These are phyloP conservation scores for Coelastrella sp. DNA, from an alignment of 139 green algal species.

Conservation along the genomic window DNA sequence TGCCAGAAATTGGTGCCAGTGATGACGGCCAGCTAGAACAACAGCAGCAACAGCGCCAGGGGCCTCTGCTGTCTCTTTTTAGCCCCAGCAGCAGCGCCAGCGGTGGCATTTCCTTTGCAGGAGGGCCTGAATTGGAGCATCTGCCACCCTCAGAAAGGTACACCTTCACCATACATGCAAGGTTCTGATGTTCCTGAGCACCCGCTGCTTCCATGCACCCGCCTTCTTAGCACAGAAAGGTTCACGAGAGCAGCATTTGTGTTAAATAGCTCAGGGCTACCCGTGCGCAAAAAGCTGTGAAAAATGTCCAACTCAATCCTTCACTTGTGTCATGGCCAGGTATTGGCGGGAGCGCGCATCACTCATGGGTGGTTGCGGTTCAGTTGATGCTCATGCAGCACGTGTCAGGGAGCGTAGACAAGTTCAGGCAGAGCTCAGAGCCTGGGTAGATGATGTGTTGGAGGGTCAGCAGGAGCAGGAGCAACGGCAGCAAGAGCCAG, in stretches of 20 bases:
- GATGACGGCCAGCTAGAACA: background rate
- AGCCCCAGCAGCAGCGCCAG: background rate
- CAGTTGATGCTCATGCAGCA: constrained; percentile 5
- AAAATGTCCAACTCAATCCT: no score
- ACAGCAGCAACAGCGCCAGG: background rate
- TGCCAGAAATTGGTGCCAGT: constrained; percentile 5
- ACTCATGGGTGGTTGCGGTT: background rate
- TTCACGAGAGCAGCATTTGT: no score
- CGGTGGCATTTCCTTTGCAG: background rate
- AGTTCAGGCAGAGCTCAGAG: constrained; percentile 28
- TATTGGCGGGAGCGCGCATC: constrained; percentile 15
- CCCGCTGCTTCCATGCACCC: no score
- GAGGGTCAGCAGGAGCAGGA: background rate
- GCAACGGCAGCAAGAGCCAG: background rate
- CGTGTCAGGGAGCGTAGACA: background rate
- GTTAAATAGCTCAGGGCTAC: no score
- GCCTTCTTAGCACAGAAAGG: no score
- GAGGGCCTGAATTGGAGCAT: background rate
- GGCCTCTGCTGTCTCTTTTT: background rate
- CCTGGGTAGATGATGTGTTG: constrained; percentile 31
- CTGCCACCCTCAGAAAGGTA: constrained; percentile 15
- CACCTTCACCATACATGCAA: background rate
- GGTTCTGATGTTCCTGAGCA: no score
- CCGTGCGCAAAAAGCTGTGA: no score
- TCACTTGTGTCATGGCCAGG: background rate